Evolutionary conservation across 2,329 filamentous ascomycete genomes (phyloP).

Genomic region (Cyphellophora attinorum): DNA sequence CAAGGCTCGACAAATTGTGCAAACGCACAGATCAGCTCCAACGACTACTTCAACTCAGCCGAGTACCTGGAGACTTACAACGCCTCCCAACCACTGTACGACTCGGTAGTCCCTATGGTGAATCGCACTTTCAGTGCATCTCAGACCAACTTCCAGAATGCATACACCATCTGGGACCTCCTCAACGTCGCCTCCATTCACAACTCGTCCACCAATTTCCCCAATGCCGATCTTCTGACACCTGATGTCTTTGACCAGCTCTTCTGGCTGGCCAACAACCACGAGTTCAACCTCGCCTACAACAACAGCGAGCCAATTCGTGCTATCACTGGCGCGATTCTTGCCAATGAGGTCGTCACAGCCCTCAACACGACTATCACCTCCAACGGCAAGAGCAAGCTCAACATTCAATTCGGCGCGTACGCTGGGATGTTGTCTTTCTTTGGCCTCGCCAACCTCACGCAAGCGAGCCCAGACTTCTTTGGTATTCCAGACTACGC

Average conservation of each 20-base stretch:
- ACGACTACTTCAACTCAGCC: conserved; percentile 45
- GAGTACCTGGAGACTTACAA: conserved; percentile 39
- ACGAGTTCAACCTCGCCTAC: conserved; percentile 77
- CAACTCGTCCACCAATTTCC: conserved; percentile 49
- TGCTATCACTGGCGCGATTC: conserved; percentile 48
- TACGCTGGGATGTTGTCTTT: conserved; percentile 53
- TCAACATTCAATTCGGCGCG: conserved; percentile 50
- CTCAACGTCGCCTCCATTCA: conserved; percentile 55
- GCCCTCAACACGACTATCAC: conserved; percentile 32
- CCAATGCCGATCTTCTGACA: conserved; percentile 51
- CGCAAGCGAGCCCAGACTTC: conserved; percentile 50
- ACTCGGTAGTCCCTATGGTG: conserved; percentile 40
- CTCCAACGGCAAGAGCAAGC: conserved; percentile 27
- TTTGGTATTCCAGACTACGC: conserved; percentile 75
- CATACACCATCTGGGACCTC: conserved; percentile 57
- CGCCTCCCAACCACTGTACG: conserved; percentile 46
- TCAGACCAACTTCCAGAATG: conserved; percentile 49
- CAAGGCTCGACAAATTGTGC: conserved; percentile 48
- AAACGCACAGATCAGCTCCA: conserved; percentile 47
- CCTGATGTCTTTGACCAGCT: conserved; percentile 57
- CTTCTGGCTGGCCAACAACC: conserved; percentile 62
- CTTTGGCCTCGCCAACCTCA: conserved; percentile 49
- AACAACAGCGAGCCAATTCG: conserved; percentile 47
- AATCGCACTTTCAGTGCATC: conserved; percentile 40
- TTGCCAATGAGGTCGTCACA: conserved; percentile 54